Base-by-base conservation (phyloP, 345 rosid species). In the Gossypium thurberi region DNA sequence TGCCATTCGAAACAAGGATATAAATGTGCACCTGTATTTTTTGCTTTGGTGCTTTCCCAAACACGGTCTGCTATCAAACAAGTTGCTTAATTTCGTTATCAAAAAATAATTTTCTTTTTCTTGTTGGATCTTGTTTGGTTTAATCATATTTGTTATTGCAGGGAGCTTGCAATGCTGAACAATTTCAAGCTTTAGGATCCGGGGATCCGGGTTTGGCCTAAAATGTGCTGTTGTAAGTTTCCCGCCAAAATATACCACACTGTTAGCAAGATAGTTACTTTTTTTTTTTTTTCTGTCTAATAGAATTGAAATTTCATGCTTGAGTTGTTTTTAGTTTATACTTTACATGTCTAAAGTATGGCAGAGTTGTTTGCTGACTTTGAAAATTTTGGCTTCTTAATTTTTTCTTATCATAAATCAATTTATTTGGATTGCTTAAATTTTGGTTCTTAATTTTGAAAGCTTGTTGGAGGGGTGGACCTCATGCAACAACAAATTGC, bases 381-480 rank as follows among this genome's bases (percentile, higher is more conserved):
- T 3, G 15, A 69, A 51, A 26, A 33, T 33, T 26, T 69, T 51
- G 15, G 37, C 37, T 33, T 37, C 55, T 21, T 46, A 12, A 1
- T 7, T 65, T 14, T 4, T 50, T 50, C 55, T 14, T 4, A 50
- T 67, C 18, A 17, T 28, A 4, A 48, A 23, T 25, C 48, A 12
- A 21, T 10, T 52, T 17, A 1, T 56, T 55, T 20, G 59, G 59
- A 55, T 55, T 55, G 25, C 3, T 9, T 18, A 8, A 18, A 18
- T 55, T 20, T 65, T 43, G 58, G 21, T 69, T 63, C 68, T 69
- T 17, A 43, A 42, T 79, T 62, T 58, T 15, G 48, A 47, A 74
- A 94, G 99, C 98, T 96, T 79, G 98, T 96, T 74, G 99, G 99
- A 79, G 98, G 99, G 48, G 76, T 93, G 42, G 97, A 96, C 75